phyloP scores from a whole-genome alignment of 2,329 filamentous ascomycete genomes.

The Zymoseptoria ardabiliae region DNA sequence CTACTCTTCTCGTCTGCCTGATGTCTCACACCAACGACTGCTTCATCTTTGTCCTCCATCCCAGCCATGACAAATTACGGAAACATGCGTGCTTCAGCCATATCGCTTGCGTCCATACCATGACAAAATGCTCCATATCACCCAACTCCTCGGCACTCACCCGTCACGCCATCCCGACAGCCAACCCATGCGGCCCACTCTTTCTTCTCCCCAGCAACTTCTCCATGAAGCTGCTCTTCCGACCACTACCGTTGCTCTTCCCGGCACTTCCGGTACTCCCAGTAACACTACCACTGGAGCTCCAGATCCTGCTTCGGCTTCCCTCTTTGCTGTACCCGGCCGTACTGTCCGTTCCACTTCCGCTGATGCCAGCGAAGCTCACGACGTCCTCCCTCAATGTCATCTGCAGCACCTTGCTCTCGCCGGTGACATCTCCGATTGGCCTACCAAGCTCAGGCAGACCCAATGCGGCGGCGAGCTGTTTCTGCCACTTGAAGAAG shows the following conservation, averaged over 20 bases:
- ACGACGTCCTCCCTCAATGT: constrained; percentile 7
- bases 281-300: neutral
- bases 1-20: neutral
- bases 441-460: constrained; percentile 20
- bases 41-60: neutral
- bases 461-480: constrained; percentile 17
- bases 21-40: neutral
- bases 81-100: neutral
- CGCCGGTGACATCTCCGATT: constrained; percentile 3
- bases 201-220: constrained; percentile 27
- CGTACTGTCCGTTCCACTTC: neutral
- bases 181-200: constrained; percentile 5
- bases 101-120: neutral
- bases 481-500: constrained; percentile 26
- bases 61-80: neutral
- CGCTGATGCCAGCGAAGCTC: neutral
- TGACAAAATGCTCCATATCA: neutral
- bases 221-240: constrained; percentile 30
- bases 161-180: neutral
- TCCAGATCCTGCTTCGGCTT: neutral
- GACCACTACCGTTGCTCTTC: constrained; percentile 8
- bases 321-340: neutral
- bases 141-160: neutral
- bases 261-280: constrained; percentile 3
- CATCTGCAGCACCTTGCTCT: constrained; percentile 14